Conservation (phyloP, 2,329 filamentous ascomycete genomes). For the Lachnellula subtilissima region DNA sequence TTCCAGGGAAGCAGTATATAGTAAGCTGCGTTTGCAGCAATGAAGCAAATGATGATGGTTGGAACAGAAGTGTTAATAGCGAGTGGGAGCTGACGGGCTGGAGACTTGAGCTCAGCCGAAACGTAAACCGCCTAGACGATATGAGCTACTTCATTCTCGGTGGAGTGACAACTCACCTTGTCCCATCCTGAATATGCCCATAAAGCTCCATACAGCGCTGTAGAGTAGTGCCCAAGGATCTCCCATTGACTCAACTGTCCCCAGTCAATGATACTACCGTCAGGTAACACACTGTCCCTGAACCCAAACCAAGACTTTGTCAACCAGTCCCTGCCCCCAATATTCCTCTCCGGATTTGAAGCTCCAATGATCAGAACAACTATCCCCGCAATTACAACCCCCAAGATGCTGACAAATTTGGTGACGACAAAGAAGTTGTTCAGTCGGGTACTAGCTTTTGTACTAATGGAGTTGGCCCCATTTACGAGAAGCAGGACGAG, state of each 20-base stretch:
- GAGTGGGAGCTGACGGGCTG: slow-evolving; percentile 50
- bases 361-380: slow-evolving; percentile 42
- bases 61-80: slow-evolving; percentile 58
- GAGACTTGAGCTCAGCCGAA: slow-evolving; percentile 47
- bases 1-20: slow-evolving; percentile 59
- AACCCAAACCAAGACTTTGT: slow-evolving; percentile 51
- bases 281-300: slow-evolving; percentile 45
- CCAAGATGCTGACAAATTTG: slow-evolving; percentile 47
- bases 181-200: slow-evolving; percentile 67
- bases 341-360: slow-evolving; percentile 31
- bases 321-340: slow-evolving; percentile 48
- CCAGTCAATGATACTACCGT: slow-evolving; percentile 48
- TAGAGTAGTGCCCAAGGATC: slow-evolving; percentile 53
- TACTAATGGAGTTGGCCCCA: slow-evolving; percentile 52
- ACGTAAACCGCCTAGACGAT: slow-evolving; percentile 48
- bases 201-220: slow-evolving; percentile 56
- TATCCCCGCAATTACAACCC: slow-evolving; percentile 45
- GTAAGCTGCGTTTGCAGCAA: slow-evolving; percentile 56
- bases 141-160: slow-evolving; percentile 7
- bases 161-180: slow-evolving; percentile 42
- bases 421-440: slow-evolving; percentile 52
- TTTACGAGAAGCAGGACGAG: slow-evolving; percentile 43
- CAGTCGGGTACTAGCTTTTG: slow-evolving; percentile 48
- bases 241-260: slow-evolving; percentile 48
- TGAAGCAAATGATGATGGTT: slow-evolving; percentile 54